phyloP scores from a whole-genome alignment of 2,329 filamentous ascomycete species.

The Trematosphaeria pertusa region DNA sequence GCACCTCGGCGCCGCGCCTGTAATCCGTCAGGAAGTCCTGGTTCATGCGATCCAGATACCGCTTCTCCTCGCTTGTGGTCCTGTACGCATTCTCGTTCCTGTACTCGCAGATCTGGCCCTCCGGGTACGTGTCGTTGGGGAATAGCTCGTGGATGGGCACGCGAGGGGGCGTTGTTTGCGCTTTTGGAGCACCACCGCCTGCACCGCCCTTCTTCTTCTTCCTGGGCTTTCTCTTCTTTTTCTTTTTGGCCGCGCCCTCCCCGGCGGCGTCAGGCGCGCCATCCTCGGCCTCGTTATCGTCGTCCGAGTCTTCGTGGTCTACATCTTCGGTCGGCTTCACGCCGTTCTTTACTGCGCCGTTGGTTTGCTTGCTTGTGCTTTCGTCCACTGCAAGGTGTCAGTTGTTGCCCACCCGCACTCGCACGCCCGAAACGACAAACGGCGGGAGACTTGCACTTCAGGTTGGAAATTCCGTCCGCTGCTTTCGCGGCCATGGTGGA shows the following conservation, averaged over 20 bases:
- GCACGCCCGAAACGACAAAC: not conserved
- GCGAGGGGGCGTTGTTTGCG: constrained; percentile 78
- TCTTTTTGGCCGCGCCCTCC: constrained; percentile 69
- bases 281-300: constrained; percentile 60
- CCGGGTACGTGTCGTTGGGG: constrained; percentile 73
- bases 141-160: constrained; percentile 77
- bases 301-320: constrained; percentile 63
- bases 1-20: constrained; percentile 84
- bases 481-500: constrained; percentile 47
- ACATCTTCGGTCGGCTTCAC: constrained; percentile 53
- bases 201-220: constrained; percentile 64
- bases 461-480: constrained; percentile 45
- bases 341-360: constrained; percentile 37
- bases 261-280: constrained; percentile 44
- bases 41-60: constrained; percentile 80
- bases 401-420: constrained; percentile 10
- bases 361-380: constrained; percentile 37
- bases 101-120: constrained; percentile 81
- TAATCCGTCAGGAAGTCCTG: constrained; percentile 82
- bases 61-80: constrained; percentile 84
- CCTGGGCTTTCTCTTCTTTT: constrained; percentile 80
- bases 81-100: constrained; percentile 77
- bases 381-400: constrained; percentile 42
- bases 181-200: constrained; percentile 61
- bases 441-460: constrained; percentile 41